These are phyloP conservation scores for Abelmoschus esculentus DNA, from an alignment of 345 rosid species.

Conservation along the genomic window DNA sequence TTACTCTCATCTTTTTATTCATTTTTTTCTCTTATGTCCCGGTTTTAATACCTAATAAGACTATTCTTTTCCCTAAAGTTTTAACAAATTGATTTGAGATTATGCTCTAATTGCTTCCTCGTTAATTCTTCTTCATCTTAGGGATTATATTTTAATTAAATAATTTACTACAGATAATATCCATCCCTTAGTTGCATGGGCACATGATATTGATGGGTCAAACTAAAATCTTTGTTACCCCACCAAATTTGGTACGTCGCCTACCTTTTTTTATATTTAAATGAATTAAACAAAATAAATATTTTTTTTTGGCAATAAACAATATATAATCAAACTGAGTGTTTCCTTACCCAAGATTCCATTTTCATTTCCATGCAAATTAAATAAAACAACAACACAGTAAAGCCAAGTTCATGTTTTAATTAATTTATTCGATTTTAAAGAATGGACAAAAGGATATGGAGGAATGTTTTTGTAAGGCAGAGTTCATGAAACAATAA, in stretches of 20 bases:
- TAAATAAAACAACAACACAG: neutral
- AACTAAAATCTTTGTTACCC: neutral
- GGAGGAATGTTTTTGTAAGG: neutral
- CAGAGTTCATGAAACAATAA: neutral
- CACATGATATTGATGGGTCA: constrained; percentile 5
- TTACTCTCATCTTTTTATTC: too few species aligned
- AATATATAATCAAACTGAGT: constrained; percentile 7
- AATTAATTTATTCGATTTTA: neutral
- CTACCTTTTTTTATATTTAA: neutral
- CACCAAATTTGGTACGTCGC: neutral
- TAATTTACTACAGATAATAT: neutral
- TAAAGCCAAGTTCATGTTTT: neutral
- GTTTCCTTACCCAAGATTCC: constrained; percentile 12
- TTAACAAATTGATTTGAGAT: neutral
- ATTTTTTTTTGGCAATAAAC: neutral
- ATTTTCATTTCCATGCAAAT: constrained; percentile 8
- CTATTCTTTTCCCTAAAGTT: too few species aligned
- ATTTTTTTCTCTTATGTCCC: too few species aligned
- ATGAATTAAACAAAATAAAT: too few species aligned
- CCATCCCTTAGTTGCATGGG: neutral
- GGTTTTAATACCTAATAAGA: too few species aligned
- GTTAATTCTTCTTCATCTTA: constrained; percentile 1
- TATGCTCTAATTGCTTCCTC: neutral
- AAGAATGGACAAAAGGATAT: neutral
- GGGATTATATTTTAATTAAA: neutral